Evolutionary conservation across 805 yeast species (phyloP).

Genomic region (Ogataea paradorogensis): DNA sequence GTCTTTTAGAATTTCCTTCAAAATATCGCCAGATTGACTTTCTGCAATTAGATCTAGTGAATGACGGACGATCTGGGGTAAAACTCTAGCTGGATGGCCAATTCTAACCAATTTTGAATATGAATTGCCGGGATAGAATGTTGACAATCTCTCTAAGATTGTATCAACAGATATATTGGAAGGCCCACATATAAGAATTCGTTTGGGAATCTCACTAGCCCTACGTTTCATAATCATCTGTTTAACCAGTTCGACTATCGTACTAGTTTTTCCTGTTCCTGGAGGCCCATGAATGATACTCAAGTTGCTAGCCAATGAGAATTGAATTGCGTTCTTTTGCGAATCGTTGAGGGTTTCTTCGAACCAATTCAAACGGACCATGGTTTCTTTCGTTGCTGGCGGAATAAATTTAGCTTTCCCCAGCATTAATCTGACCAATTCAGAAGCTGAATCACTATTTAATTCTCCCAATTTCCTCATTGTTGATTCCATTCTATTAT

Average conservation of each 20-base stretch:
- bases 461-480: conserved; percentile 62
- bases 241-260: conserved; percentile 75
- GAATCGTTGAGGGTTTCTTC: conserved; percentile 57
- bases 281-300: conserved; percentile 76
- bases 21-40: conserved; percentile 53
- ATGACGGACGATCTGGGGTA: conserved; percentile 59
- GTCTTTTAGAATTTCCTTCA: conserved; percentile 67
- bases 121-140: conserved; percentile 38
- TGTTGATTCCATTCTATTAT: conserved; percentile 75
- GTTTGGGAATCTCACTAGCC: conserved; percentile 20
- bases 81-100: conserved; percentile 90
- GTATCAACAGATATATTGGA: conserved; percentile 93
- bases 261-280: conserved; percentile 83
- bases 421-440: conserved; percentile 44
- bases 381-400: conserved; percentile 19
- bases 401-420: conserved; percentile 40
- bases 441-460: conserved; percentile 31
- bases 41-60: conserved; percentile 73
- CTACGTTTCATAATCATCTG: conserved; percentile 50
- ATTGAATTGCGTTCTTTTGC: conserved; percentile 69
- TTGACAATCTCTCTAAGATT: conserved; percentile 68
- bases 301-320: conserved; percentile 56
- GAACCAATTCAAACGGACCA: conserved; percentile 32
- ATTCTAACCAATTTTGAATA: conserved; percentile 59
- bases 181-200: conserved; percentile 89